These are phyloP conservation scores for Luvunga scandens DNA, from an alignment of 345 rosid species.

Conservation along the genomic window DNA sequence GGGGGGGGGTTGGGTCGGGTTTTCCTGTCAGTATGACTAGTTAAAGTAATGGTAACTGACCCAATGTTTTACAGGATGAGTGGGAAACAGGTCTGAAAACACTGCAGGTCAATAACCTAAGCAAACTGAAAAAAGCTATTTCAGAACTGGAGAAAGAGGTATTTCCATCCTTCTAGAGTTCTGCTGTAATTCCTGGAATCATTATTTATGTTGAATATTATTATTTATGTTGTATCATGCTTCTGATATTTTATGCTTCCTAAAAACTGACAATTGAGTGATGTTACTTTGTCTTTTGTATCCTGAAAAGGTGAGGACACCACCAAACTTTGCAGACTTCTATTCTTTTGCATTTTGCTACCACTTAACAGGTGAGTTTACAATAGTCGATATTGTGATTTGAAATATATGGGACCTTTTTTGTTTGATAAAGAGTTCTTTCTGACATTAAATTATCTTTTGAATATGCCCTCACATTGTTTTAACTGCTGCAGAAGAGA, in stretches of 20 bases:
- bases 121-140: slow-evolving; percentile 37
- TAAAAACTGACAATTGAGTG: slow-evolving; percentile 2
- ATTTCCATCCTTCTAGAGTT: neutral
- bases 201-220: neutral
- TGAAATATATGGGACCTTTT: neutral
- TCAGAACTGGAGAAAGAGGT: slow-evolving; percentile 46
- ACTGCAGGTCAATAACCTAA: slow-evolving; percentile 30
- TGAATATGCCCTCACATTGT: neutral
- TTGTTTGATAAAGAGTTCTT: neutral
- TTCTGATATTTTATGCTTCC: neutral
- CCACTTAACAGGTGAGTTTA: slow-evolving; percentile 47
- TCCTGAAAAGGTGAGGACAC: slow-evolving; percentile 31
- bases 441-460: neutral
- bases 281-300: neutral
- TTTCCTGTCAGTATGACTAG: neutral
- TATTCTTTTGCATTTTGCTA: slow-evolving; percentile 48
- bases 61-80: slow-evolving; percentile 36
- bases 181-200: neutral
- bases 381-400: neutral
- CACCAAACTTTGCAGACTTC: slow-evolving; percentile 35
- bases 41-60: neutral
- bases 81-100: slow-evolving; percentile 51
- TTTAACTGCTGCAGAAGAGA: slow-evolving; percentile 46
- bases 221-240: neutral
- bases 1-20: too few relatives aligned